A percentile compares a stretch with the other conserved stretches of the same genome.
These are phyloP conservation scores for Aspergillus nidulans DNA, from an alignment of 495 filamentous ascomycete genomes.

Conservation along the genomic window DNA sequence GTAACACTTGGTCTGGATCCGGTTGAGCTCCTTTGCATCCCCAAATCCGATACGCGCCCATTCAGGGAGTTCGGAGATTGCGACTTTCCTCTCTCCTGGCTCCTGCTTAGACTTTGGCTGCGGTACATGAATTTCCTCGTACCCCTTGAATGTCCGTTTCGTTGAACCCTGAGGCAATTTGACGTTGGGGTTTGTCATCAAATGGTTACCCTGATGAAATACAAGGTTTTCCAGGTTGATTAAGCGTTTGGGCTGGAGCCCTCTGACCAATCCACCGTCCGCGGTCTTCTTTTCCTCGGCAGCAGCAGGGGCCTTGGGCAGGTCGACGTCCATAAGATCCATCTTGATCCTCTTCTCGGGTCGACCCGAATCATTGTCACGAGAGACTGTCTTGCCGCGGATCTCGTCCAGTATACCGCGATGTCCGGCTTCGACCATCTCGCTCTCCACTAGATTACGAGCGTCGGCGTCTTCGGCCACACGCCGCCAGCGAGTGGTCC, in stretches of 20 bases:
- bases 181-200: conserved; percentile 97
- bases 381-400: conserved; percentile 57
- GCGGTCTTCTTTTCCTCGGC: conserved; percentile 48
- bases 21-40: conserved; percentile 76
- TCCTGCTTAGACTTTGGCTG: conserved; percentile 79
- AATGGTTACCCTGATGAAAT: conserved; percentile 96
- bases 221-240: conserved; percentile 95
- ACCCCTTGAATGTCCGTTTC: conserved; percentile 93
- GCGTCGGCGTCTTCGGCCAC: conserved; percentile 78
- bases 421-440: conserved; percentile 88
- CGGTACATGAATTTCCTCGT: conserved; percentile 96
- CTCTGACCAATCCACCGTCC: conserved; percentile 69
- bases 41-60: conserved; percentile 89
- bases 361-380: conserved; percentile 49
- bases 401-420: conserved; percentile 83
- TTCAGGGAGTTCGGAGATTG: conserved; percentile 81
- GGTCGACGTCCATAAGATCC: conserved; percentile 86
- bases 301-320: conserved; percentile 54
- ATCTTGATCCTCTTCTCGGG: conserved; percentile 76
- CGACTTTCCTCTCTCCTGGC: conserved; percentile 72
- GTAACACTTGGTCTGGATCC: conserved; percentile 90
- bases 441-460: conserved; percentile 71
- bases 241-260: conserved; percentile 78
- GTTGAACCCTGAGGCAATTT: conserved; percentile 93
- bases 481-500: conserved; percentile 84